These are phyloP conservation scores for Microascus cirrosus DNA, from an alignment of 2,329 filamentous ascomycete species.

Conservation along the genomic window DNA sequence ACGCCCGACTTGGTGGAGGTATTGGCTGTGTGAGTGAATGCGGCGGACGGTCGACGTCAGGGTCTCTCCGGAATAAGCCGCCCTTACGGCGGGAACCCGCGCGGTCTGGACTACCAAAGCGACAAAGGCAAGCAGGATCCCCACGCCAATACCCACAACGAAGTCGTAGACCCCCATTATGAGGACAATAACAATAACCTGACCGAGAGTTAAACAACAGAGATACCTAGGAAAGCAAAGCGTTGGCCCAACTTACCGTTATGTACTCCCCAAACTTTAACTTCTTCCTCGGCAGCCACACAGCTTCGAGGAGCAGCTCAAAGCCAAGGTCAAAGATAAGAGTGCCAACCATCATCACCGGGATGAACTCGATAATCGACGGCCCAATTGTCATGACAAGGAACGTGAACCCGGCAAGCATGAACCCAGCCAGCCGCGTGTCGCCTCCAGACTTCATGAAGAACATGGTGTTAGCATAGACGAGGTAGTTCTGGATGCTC, in stretches of 20 bases:
- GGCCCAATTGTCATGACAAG: slow-evolving; percentile 79
- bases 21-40: slow-evolving; percentile 80
- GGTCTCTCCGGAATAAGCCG: slow-evolving; percentile 80
- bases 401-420: slow-evolving; percentile 72
- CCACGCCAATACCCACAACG: slow-evolving; percentile 83
- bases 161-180: slow-evolving; percentile 98
- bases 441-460: slow-evolving; percentile 91
- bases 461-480: slow-evolving; percentile 95
- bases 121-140: slow-evolving; percentile 82
- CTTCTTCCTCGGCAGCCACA: slow-evolving; percentile 82
- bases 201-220: not conserved
- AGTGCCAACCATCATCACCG: slow-evolving; percentile 91
- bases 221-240: not conserved
- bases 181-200: slow-evolving; percentile 69
- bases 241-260: slow-evolving; percentile 41
- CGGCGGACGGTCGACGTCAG: slow-evolving; percentile 87
- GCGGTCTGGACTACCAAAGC: slow-evolving; percentile 89
- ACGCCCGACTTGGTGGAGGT: slow-evolving; percentile 70
- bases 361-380: slow-evolving; percentile 83
- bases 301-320: slow-evolving; percentile 77
- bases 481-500: slow-evolving; percentile 92
- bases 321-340: slow-evolving; percentile 93
- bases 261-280: slow-evolving; percentile 79
- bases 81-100: slow-evolving; percentile 75
- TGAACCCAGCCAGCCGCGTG: slow-evolving; percentile 71